These are phyloP conservation scores for Chlamydomonas eustigma DNA, from an alignment of 139 green algal genomes.

Conservation along the genomic window DNA sequence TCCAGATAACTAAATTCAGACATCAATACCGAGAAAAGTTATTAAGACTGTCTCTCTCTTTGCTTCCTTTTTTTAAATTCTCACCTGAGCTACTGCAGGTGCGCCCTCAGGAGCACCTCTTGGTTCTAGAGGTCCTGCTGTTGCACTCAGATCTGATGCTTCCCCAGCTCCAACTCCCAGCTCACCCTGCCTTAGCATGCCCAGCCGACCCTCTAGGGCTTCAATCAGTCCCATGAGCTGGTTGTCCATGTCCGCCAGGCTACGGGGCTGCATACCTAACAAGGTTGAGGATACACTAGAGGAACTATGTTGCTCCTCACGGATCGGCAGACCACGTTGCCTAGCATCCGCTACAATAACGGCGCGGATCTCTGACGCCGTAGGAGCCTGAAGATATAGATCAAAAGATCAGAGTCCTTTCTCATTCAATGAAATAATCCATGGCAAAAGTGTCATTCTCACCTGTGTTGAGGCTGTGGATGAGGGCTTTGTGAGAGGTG, in stretches of 20 bases:
- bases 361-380: slow-evolving; percentile 10
- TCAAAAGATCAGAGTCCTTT: not conserved
- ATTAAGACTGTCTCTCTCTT: no score
- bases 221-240: slow-evolving; percentile 39
- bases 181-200: slow-evolving; percentile 4
- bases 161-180: not conserved
- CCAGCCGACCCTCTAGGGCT: slow-evolving; percentile 27
- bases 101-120: not conserved
- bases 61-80: no score
- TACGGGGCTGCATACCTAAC: not conserved
- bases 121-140: not conserved
- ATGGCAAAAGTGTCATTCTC: not conserved
- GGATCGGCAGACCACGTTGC: slow-evolving; percentile 12
- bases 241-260: slow-evolving; percentile 21
- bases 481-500: not conserved
- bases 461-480: not conserved
- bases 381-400: slow-evolving; percentile 12
- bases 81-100: slow-evolving; percentile 3
- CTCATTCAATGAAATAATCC: not conserved
- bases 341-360: slow-evolving; percentile 29
- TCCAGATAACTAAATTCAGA: no score
- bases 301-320: slow-evolving; percentile 2
- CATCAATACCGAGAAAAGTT: no score
- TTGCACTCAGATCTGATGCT: not conserved
- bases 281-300: not conserved